Evolutionary conservation across 2,329 filamentous ascomycete species (phyloP).

Genomic region (Trichoderma polysporum): DNA sequence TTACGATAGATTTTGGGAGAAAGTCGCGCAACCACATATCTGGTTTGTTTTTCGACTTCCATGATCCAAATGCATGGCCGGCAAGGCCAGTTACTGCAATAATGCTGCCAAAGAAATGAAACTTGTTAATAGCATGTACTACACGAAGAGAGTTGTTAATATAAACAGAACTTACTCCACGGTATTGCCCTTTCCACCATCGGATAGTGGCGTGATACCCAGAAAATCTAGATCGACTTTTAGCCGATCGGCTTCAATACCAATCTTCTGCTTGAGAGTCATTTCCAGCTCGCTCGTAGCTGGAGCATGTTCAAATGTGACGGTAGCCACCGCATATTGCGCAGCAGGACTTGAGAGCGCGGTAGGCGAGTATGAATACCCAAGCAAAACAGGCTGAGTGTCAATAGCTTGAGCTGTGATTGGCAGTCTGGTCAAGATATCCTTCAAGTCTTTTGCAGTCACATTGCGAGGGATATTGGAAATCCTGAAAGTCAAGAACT

Average conservation of each 20-base stretch:
- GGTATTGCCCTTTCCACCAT: not conserved
- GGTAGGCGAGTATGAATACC: not conserved
- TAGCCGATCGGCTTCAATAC: not conserved
- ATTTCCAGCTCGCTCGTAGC: not conserved
- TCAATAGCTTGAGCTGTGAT: not conserved
- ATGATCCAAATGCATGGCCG: conserved; percentile 33
- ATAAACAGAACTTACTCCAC: not conserved
- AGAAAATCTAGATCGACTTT: not conserved
- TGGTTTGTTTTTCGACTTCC: conserved; percentile 28
- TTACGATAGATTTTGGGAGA: conserved; percentile 27
- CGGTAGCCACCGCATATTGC: not conserved
- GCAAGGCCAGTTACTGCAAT: conserved; percentile 33
- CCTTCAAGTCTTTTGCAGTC: not conserved
- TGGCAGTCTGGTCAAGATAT: not conserved
- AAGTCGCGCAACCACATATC: conserved; percentile 34
- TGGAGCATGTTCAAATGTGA: not conserved
- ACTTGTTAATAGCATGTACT: not conserved
- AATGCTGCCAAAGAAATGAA: conserved; percentile 22
- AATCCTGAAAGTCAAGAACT: not conserved
- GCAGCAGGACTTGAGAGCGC: not conserved
- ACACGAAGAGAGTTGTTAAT: no score
- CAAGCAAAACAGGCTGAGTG: not conserved
- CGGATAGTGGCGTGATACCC: not conserved
- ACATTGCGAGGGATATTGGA: not conserved
- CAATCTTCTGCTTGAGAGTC: not conserved